These are phyloP conservation scores for Vitis rupestris DNA, from an alignment of 164 flowering plant species.

Conservation along the genomic window DNA sequence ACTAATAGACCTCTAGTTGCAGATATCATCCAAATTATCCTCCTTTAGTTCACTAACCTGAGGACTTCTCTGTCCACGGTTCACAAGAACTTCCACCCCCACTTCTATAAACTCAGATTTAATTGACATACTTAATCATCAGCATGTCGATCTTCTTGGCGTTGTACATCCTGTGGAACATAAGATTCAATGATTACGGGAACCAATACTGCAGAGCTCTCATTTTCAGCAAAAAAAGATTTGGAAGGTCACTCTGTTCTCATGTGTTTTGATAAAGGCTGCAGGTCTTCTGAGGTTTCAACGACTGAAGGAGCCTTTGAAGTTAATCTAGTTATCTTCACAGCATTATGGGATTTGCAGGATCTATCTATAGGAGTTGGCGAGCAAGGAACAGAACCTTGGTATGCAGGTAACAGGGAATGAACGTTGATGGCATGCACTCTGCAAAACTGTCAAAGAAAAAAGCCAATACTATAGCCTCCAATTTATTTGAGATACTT, in stretches of 20 bases:
- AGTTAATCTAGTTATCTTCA: conserved; percentile 24
- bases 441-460: too few species aligned
- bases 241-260: conserved; percentile 67
- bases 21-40: too few species aligned
- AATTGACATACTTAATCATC: too few species aligned
- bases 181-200: conserved; percentile 25
- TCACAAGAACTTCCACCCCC: too few species aligned
- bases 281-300: conserved; percentile 51
- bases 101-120: too few species aligned
- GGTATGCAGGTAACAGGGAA: too few species aligned
- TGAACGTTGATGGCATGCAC: too few species aligned
- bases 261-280: conserved; percentile 59
- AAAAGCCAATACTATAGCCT: too few species aligned
- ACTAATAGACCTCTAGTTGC: too few species aligned
- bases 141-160: conserved; percentile 32
- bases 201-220: conserved; percentile 30
- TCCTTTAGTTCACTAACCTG: too few species aligned
- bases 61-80: too few species aligned
- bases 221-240: conserved; percentile 27
- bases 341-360: conserved; percentile 32
- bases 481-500: too few species aligned
- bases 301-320: conserved; percentile 24
- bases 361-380: conserved; percentile 13
- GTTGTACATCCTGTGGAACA: conserved; percentile 26
- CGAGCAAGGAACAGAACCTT: conserved; percentile 21